Percentiles rank a stretch among this genome's conserved stretches.
Evolutionary conservation across 768 basidiomycete species (phyloP).

Genomic region (Boletus rex-veris): DNA sequence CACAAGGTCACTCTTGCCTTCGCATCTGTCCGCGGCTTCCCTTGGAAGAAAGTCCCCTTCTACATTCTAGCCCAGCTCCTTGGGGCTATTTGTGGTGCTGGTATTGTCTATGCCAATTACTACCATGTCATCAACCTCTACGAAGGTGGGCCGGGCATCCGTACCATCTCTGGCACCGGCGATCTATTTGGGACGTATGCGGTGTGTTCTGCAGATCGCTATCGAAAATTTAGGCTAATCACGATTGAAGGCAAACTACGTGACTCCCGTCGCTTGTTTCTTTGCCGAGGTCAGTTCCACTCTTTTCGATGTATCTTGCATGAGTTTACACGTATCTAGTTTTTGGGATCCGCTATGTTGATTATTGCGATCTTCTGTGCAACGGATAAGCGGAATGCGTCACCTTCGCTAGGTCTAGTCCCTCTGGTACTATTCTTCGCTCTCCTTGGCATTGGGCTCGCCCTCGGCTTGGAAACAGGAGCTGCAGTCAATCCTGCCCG

Average conservation of each 20-base stretch:
- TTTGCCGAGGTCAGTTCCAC: slow-evolving; percentile 39
- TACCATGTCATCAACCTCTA: slow-evolving; percentile 62
- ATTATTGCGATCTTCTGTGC: slow-evolving; percentile 51
- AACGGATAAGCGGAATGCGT: slow-evolving; percentile 50
- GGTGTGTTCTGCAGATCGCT: slow-evolving; percentile 33
- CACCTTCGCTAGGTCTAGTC: slow-evolving; percentile 47
- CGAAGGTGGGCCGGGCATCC: slow-evolving; percentile 52
- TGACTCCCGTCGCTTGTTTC: slow-evolving; percentile 44
- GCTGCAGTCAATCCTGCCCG: slow-evolving; percentile 70
- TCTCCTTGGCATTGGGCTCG: slow-evolving; percentile 55
- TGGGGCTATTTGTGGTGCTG: slow-evolving; percentile 57
- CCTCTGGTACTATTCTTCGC: slow-evolving; percentile 55
- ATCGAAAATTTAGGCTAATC: slow-evolving; percentile 8
- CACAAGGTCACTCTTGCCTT: slow-evolving; percentile 63
- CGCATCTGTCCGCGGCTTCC: slow-evolving; percentile 68
- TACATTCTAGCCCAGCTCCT: slow-evolving; percentile 64
- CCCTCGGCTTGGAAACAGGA: slow-evolving; percentile 63
- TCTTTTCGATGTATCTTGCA: background rate
- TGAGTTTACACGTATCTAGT: slow-evolving; percentile 32
- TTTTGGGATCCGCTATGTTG: slow-evolving; percentile 53
- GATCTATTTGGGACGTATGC: slow-evolving; percentile 59
- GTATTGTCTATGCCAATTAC: slow-evolving; percentile 60
- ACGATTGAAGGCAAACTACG: slow-evolving; percentile 35
- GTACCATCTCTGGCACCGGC: slow-evolving; percentile 58
- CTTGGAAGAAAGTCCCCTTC: slow-evolving; percentile 75